Evolutionary conservation across 208 protist species (phyloP), one percentile per base, ranked within the genome.

Genomic region (Wallacemonas sp.): DNA sequence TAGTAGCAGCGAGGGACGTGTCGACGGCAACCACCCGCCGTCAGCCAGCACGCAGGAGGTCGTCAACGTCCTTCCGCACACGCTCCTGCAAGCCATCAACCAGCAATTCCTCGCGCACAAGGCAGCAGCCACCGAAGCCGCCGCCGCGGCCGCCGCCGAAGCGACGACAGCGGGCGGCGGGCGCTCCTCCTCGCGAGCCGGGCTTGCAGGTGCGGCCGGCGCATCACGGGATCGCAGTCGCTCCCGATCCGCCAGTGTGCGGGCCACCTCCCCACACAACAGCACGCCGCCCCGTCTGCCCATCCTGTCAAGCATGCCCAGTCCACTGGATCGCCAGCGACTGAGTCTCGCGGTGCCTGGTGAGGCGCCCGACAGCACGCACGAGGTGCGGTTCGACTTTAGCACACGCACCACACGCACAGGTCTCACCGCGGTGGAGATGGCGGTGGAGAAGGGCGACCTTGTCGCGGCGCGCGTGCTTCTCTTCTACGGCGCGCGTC

Each of bases 401-500:
- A 22, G 54, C 10, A 48, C 50, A 12, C 65, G 73, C 13, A 76
- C 71, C 1, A 75, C 52, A 3, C 42, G 55, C 6, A 36, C 66
- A 39, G 53, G 33, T 27, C 65, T 69, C 53, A 81, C 70, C 9
- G 71, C 65, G 37, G 59, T 73, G 36, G 76, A 81, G 54, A 37
- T 83, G 19, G 85, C 83, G 1, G 53, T 89, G 13, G 55, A 64
- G 10, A 57, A 39, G 29, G 67, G 70, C 10, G 83, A 90, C 48
- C 63, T 82, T 9, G 34, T 78, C 17, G 63, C 74, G 17, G 67
- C 79, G 26, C 83, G 81, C 2, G 70, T 92, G 21, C 70, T 91
- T 3, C 19, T 58, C 26, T 91, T 90, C 64, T 91, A 85, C 41
- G 81, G 83, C 8, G 78, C 76, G 0, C 59, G 26, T 8, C 41